Evolutionary conservation across 257 asterid species (phyloP), one percentile per base, ranked within the genome.

Genomic region (Solanum habrochaites): DNA sequence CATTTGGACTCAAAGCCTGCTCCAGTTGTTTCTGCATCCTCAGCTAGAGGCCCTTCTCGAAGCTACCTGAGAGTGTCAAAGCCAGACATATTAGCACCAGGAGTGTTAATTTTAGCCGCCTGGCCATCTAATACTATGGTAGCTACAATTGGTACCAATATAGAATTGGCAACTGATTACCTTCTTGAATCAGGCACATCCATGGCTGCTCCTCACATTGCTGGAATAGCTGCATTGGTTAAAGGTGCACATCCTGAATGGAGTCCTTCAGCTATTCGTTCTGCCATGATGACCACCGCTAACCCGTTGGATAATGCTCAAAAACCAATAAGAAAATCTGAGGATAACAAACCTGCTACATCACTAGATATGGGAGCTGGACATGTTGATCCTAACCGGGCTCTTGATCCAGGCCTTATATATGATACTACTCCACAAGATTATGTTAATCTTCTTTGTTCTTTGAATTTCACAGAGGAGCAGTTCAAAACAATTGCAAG

Each of bases 71-170:
- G 86, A 18, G 83, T 92, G 15, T 6, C 91, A 47, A 92, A 92
- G 74, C 94, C 94, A 2, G 94, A 90, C 47, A 49, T 92, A 40
- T 89, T 90, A 91, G 92, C 94, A 3, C 94, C 93, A 2, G 93
- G 94, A 2, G 58, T 91, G 6, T 35, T 92, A 15, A 90, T 92
- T 23, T 21, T 90, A 20, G 94, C 93, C 1, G 90, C 94, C 1
- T 92, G 92, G 92, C 85, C 89, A 9, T 91, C 93, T 5, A 49
- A 85, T 31, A 27, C 15, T 0, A 2, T 0, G 3, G 89, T 83
- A 0, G 88, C 88, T 6, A 37, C 2, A 5, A 86, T 91, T 13
- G 88, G 88, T 43, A 83, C 90, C 2, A 90, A 75, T 21, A 74
- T 90, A 18, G 88, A 11, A 11, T 71, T 91, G 25, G 87, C 88